Conservation (phyloP, 345 rosid genomes). For the Salix koriyanagi region DNA sequence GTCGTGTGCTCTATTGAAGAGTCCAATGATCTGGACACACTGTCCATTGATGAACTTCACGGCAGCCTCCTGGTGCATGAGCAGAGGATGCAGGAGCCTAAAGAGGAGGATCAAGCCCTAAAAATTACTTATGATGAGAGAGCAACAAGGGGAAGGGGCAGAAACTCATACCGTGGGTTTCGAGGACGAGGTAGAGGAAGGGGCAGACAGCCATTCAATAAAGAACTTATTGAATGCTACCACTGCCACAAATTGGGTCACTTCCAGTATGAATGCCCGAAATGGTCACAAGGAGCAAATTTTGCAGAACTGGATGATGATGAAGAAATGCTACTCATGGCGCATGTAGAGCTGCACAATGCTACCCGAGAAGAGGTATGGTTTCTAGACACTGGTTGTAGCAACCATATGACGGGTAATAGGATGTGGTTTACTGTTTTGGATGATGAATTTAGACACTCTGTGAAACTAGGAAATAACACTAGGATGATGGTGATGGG, state of each 20-base stretch:
- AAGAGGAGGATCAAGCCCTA: no score
- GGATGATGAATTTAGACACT: neutral
- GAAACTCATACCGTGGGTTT: no score
- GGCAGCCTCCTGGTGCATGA: no score
- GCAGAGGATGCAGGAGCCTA: no score
- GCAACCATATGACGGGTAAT: neutral
- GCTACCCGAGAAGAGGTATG: neutral
- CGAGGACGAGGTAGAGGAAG: neutral
- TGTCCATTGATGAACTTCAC: no score
- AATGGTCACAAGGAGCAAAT: neutral
- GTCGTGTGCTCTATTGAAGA: no score
- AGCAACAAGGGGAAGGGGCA: no score
- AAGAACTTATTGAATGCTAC: neutral
- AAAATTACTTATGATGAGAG: no score
- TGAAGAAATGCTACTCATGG: slow-evolving; percentile 1
- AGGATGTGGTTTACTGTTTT: neutral
- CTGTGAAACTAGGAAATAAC: neutral
- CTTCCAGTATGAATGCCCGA: neutral
- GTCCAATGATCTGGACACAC: no score
- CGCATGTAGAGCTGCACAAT: neutral
- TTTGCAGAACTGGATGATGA: neutral
- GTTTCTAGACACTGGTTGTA: neutral
- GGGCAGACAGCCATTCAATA: neutral
- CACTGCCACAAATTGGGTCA: neutral
- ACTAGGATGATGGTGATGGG: neutral